Conservation (phyloP, 2,329 filamentous ascomycete genomes). For the Aspergillus puulaauensis region DNA sequence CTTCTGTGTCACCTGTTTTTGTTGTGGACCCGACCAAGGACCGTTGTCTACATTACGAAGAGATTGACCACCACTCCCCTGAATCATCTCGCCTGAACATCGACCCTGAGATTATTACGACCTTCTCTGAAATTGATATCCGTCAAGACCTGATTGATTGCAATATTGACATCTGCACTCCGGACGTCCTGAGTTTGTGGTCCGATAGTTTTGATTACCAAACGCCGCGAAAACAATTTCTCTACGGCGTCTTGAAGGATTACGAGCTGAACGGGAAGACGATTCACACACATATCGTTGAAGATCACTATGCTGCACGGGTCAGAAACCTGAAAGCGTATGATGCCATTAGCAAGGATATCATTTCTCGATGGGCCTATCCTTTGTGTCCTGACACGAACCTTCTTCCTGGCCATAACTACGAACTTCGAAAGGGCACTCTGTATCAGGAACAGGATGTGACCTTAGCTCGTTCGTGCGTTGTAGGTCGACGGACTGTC, state of each 20-base stretch:
- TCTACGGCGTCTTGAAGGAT: slow-evolving; percentile 92
- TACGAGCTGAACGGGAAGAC: slow-evolving; percentile 96
- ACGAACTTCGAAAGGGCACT: slow-evolving; percentile 66
- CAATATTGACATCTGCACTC: slow-evolving; percentile 95
- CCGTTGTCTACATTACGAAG: slow-evolving; percentile 90
- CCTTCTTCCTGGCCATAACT: slow-evolving; percentile 73
- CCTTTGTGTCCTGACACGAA: slow-evolving; percentile 90
- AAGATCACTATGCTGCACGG: slow-evolving; percentile 80
- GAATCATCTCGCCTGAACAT: slow-evolving; percentile 61
- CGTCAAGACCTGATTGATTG: slow-evolving; percentile 88
- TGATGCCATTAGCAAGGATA: slow-evolving; percentile 81
- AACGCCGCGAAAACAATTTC: slow-evolving; percentile 79
- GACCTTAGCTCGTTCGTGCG: slow-evolving; percentile 68
- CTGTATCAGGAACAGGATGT: slow-evolving; percentile 80
- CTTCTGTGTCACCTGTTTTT: slow-evolving; percentile 76
- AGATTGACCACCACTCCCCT: slow-evolving; percentile 67
- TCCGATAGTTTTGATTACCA: slow-evolving; percentile 98
- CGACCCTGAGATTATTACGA: slow-evolving; percentile 75
- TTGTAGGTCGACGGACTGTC: slow-evolving; percentile 67
- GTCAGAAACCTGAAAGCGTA: slow-evolving; percentile 86
- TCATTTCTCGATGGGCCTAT: slow-evolving; percentile 84
- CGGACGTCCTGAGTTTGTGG: slow-evolving; percentile 91
- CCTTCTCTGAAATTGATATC: slow-evolving; percentile 74
- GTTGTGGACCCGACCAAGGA: slow-evolving; percentile 78
- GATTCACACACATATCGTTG: slow-evolving; percentile 86